Percentiles rank a stretch among this genome's conserved stretches.
Evolutionary conservation across 257 asterid genomes (phyloP).

Genomic region (Solanum phureja): DNA sequence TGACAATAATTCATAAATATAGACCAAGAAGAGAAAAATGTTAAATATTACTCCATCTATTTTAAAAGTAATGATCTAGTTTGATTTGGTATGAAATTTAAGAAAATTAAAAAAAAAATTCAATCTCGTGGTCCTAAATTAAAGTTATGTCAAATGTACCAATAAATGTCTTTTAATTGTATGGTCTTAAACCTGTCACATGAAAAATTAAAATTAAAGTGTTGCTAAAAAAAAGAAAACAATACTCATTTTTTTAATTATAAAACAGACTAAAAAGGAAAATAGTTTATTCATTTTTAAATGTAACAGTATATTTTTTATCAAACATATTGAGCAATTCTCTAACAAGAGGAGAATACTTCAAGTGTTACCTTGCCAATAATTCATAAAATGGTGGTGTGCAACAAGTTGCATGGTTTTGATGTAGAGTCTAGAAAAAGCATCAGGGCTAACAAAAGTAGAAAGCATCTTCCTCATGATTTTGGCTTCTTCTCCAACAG

Average conservation of each 20-base stretch:
- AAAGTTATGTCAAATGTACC: neutral
- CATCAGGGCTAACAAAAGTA: constrained; percentile 50
- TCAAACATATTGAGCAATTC: neutral
- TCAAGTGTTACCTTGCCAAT: constrained; percentile 47
- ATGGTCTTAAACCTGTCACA: neutral
- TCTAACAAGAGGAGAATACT: neutral
- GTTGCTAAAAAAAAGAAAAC: too few species aligned
- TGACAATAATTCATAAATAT: neutral
- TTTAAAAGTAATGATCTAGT: neutral
- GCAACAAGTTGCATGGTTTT: constrained; percentile 42
- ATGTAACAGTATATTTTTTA: too few species aligned
- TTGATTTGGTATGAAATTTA: neutral
- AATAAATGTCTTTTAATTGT: too few species aligned
- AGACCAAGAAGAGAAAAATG: neutral
- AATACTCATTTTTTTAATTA: neutral
- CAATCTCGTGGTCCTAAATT: neutral
- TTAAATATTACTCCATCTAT: too few species aligned
- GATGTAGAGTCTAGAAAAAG: constrained; percentile 40
- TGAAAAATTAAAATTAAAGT: too few species aligned
- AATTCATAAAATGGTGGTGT: constrained; percentile 37
- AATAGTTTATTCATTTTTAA: too few species aligned
- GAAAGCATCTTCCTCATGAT: constrained; percentile 49
- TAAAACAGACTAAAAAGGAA: neutral
- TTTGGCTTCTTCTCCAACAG: constrained; percentile 47
- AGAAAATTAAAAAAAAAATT: too few species aligned